Evolutionary conservation across 495 filamentous ascomycete genomes (phyloP).

Genomic region (Hypoxylon intermedium): DNA sequence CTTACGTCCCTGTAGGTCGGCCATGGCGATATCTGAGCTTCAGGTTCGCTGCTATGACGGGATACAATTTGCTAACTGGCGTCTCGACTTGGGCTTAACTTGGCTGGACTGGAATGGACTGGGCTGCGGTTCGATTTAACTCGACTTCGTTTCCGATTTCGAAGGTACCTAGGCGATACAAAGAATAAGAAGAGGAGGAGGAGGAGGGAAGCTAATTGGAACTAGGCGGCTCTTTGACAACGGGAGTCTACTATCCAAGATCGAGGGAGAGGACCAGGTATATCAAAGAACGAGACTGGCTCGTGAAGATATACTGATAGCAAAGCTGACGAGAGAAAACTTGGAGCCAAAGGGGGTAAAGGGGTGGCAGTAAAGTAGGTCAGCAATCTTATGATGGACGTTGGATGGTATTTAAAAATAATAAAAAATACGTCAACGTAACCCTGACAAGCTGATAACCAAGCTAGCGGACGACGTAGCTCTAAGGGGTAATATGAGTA

Average conservation of each 20-base stretch:
- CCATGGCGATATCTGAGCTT: constrained; percentile 57
- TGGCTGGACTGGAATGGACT: background rate
- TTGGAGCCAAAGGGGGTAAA: background rate
- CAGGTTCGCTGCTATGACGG: background rate
- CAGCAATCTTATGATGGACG: constrained; percentile 14
- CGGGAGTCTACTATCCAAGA: constrained; percentile 4
- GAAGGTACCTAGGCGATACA: background rate
- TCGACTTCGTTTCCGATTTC: background rate
- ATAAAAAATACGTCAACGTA: background rate
- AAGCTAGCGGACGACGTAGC: constrained; percentile 14
- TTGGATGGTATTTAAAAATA: constrained; percentile 14
- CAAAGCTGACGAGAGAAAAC: constrained; percentile 21
- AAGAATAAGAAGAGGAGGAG: constrained; percentile 8
- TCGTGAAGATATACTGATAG: constrained; percentile 5
- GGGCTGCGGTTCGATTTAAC: constrained; percentile 12
- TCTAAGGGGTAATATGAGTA: constrained; percentile 16
- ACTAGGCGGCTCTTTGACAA: background rate
- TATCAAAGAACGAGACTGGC: constrained; percentile 14
- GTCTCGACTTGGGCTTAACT: background rate
- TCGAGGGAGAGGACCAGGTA: background rate
- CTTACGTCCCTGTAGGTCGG: constrained; percentile 84
- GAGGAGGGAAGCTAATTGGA: constrained; percentile 3
- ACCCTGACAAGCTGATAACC: constrained; percentile 7
- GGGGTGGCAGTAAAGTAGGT: constrained; percentile 1
- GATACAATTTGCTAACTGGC: background rate